Percentiles rank a stretch among this genome's conserved stretches.
Conservation (phyloP, 1,139 yeast species). For the Diutina ranongensis region DNA sequence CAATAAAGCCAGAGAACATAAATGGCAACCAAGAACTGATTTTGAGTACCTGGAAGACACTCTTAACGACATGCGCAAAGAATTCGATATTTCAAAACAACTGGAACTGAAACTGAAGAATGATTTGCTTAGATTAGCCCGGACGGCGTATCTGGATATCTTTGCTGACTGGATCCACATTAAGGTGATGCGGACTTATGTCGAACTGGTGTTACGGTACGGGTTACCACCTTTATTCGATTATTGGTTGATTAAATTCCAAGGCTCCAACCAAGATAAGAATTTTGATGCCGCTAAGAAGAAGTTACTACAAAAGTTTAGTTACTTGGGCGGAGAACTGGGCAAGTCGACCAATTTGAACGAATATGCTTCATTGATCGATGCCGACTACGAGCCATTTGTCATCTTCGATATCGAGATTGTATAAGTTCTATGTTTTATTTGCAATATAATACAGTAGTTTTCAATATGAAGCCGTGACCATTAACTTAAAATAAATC, state of each 20-base stretch:
- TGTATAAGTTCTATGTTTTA: too few species aligned
- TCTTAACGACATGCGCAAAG: slow-evolving; percentile 62
- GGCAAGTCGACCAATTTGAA: slow-evolving; percentile 49
- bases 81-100: slow-evolving; percentile 63
- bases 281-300: slow-evolving; percentile 47
- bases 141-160: slow-evolving; percentile 81
- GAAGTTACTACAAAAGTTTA: slow-evolving; percentile 62
- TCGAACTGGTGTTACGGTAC: slow-evolving; percentile 72
- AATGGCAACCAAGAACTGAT: slow-evolving; percentile 85
- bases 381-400: slow-evolving; percentile 92
- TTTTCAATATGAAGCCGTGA: too few species aligned
- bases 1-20: slow-evolving; percentile 65
- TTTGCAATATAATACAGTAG: background rate
- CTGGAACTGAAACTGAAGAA: slow-evolving; percentile 65
- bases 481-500: background rate
- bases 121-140: slow-evolving; percentile 72
- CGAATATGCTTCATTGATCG: slow-evolving; percentile 87
- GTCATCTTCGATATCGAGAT: slow-evolving; percentile 56
- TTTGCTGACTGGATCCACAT: slow-evolving; percentile 83
- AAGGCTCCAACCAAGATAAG: slow-evolving; percentile 22
- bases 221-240: slow-evolving; percentile 93
- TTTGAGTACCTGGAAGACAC: slow-evolving; percentile 75
- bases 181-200: slow-evolving; percentile 47
- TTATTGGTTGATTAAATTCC: slow-evolving; percentile 43
- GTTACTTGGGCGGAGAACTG: slow-evolving; percentile 87